A percentile compares a stretch with the other conserved stretches of the same genome.
These are phyloP conservation scores for Trametes hirsuta DNA, from an alignment of 1,284 basidiomycete species.

Conservation along the genomic window DNA sequence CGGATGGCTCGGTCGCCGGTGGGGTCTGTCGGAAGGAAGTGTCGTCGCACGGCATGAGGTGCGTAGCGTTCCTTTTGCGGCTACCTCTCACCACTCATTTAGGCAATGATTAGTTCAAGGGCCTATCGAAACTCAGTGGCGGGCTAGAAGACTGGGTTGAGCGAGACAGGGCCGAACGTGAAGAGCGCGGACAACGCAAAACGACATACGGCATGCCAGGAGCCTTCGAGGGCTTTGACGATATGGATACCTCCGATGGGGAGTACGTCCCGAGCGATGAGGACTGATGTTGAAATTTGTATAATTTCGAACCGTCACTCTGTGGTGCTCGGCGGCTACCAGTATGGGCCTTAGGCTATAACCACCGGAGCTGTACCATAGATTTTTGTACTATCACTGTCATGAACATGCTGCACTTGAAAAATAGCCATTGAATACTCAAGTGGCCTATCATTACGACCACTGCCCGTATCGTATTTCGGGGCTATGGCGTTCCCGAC, in stretches of 20 bases:
- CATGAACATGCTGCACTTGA: neutral
- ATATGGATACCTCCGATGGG: conserved; percentile 16
- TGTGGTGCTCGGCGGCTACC: neutral
- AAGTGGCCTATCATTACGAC: neutral
- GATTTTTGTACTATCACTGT: neutral
- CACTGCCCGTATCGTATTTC: neutral
- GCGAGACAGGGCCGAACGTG: conserved; percentile 45
- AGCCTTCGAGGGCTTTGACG: conserved; percentile 11
- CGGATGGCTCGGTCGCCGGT: conserved; percentile 76
- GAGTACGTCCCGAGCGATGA: conserved; percentile 14
- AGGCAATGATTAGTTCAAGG: conserved; percentile 75
- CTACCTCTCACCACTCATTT: neutral
- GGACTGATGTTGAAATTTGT: neutral
- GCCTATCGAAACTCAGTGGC: conserved; percentile 71
- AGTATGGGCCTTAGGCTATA: neutral
- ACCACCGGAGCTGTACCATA: neutral
- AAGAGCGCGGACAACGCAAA: conserved; percentile 26
- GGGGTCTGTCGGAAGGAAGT: conserved; percentile 51
- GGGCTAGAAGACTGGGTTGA: conserved; percentile 78
- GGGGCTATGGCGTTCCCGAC: neutral
- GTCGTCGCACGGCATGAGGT: conserved; percentile 79
- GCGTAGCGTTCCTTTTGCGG: neutral
- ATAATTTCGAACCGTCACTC: neutral
- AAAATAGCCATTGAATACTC: too few relatives aligned
- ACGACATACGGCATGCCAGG: conserved; percentile 27